Base-by-base conservation (phyloP, 176 grass and related monocot species). In the Cocos nucifera region DNA sequence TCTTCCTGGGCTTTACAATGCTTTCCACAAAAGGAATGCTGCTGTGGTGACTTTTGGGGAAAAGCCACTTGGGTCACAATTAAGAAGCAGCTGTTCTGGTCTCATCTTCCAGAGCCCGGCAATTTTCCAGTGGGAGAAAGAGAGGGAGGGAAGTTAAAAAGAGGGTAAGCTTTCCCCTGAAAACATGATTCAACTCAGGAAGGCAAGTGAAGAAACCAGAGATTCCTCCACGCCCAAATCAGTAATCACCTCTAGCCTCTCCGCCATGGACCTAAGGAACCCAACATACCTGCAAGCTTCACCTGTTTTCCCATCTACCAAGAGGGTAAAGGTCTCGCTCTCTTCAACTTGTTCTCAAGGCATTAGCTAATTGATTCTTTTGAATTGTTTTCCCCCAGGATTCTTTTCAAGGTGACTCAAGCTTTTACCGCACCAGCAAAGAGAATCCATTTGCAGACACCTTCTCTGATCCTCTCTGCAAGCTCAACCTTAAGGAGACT, bases 391-490 rank as follows among this genome's bases (percentile, higher is more conserved):
- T 30, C 5, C 28, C 28, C 9, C 74, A 89, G 86, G 83, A 89
- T 59, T 89, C 80, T 2, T 67, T 83, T 48, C 64, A 66, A 49
- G 53, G 49, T 4, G 65, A 65, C 4, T 22, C 63, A 15, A 62
- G 15, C 54, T 49, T 25, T 20, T 26, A 59, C 61, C 67, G 64
- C 72, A 70, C 24, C 28, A 32, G 29, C 17, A 59, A 66, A 21
- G 68, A 80, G 56, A 73, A 80, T 62, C 61, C 66, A 59, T 79
- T 88, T 57, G 72, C 50, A 58, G 50, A 73, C 65, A 65, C 74
- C 17, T 86, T 86, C 71, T 52, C 70, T 57, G 86, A 90, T 63
- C 72, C 83, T 6, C 77, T 80, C 29, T 63, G 83, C 80, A 74
- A 53, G 51, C 64, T 85, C 17, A 87, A 78, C 66, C 73, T 76